These are phyloP conservation scores for Xylaria sp. DNA, from an alignment of 2,329 filamentous ascomycete species.

Conservation along the genomic window DNA sequence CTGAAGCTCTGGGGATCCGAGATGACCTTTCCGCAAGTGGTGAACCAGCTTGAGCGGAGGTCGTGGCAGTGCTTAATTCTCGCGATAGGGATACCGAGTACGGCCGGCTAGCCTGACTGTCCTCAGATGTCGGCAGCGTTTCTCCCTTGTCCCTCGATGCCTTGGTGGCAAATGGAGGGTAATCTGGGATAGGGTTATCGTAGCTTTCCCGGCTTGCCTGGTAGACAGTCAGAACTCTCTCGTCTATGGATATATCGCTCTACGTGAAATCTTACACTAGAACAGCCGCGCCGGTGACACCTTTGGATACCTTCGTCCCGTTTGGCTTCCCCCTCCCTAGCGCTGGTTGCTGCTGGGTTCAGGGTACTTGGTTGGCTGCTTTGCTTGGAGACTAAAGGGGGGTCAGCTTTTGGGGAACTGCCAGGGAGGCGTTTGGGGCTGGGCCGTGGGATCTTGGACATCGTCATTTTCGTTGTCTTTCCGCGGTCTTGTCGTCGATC, in stretches of 20 bases:
- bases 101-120: constrained; percentile 7
- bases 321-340: constrained; percentile 16
- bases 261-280: constrained; percentile 30
- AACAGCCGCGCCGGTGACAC: constrained; percentile 22
- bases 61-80: constrained; percentile 19
- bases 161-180: constrained; percentile 14
- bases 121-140: constrained; percentile 19
- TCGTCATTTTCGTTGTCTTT: constrained; percentile 20
- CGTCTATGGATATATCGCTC: not conserved
- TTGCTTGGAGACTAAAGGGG: constrained; percentile 23
- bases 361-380: constrained; percentile 22
- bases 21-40: constrained; percentile 24
- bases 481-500: constrained; percentile 19
- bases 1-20: constrained; percentile 20
- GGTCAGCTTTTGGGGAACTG: constrained; percentile 24
- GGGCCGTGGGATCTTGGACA: constrained; percentile 30
- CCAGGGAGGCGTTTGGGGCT: constrained; percentile 21
- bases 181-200: constrained; percentile 22
- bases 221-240: constrained; percentile 1
- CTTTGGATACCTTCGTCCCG: constrained; percentile 9
- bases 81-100: constrained; percentile 11
- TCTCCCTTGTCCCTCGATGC: not conserved
- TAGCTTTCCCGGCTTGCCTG: constrained; percentile 36
- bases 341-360: constrained; percentile 16
- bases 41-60: constrained; percentile 11